Conservation (phyloP, 306 rosid species). For the Dryas alaskensis region DNA sequence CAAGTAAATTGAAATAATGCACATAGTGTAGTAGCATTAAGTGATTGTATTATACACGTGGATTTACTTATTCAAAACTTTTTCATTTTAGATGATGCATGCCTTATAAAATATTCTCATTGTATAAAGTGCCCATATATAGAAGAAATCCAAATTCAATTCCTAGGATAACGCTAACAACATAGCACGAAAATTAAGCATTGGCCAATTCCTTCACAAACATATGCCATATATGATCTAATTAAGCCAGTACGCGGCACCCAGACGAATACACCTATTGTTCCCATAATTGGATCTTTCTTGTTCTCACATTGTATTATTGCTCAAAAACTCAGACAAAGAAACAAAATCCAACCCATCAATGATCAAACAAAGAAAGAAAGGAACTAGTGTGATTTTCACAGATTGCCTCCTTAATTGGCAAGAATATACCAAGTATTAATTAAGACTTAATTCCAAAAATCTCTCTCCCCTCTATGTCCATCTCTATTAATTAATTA, state of each 20-base stretch:
- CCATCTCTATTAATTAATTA: not conserved
- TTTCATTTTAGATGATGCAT: too few species aligned
- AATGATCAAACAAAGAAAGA: not conserved
- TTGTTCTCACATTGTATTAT: too few species aligned
- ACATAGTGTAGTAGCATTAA: too few species aligned
- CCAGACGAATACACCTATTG: not conserved
- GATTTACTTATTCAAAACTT: too few species aligned
- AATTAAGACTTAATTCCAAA: not conserved
- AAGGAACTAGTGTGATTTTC: not conserved
- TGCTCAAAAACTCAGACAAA: not conserved
- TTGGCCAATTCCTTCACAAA: not conserved
- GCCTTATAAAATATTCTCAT: too few species aligned
- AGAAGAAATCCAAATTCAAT: not conserved
- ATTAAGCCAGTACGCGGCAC: not conserved
- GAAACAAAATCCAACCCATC: not conserved
- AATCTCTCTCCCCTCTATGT: not conserved
- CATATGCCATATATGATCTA: not conserved
- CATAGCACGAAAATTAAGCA: too few species aligned
- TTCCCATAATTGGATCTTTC: too few species aligned
- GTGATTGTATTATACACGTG: too few species aligned
- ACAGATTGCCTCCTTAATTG: not conserved
- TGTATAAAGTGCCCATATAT: too few species aligned
- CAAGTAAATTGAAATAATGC: too few species aligned
- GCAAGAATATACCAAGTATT: not conserved
- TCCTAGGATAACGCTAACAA: slow-evolving; percentile 3